Evolutionary conservation across 2,329 filamentous ascomycete species (phyloP), one percentile per base, ranked within the genome.

Genomic region (Ophiostoma triangulosporum): DNA sequence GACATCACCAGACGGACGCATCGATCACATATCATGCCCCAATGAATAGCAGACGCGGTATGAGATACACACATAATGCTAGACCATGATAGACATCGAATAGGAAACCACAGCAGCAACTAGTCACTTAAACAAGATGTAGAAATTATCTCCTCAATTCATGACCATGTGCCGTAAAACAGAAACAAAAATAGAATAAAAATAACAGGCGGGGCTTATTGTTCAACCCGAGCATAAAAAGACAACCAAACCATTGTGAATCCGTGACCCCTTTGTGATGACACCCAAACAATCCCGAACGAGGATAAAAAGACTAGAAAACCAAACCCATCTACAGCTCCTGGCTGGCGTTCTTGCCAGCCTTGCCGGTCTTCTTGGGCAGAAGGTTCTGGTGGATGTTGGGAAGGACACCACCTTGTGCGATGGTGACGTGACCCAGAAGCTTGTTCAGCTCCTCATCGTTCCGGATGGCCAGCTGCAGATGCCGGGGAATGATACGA

Each of bases 311-410:
- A 74, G 73, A 75, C 71, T 75, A 75, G 71, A 64, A 62, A 60
- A 61, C 58, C 56, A 64, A 68, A 65, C 60, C 60, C 63, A 75
- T 15, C 80, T 88, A 97, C 76, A 97, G 80, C 79, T 96, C 90
- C 76, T 95, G 89, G 77, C 88, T 95, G 65, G 82, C 78, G 70
- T 82, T 84, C 84, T 95, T 95, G 75, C 86, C 87, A 70, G 79
- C 78, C 86, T 97, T 96, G 71, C 83, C 77, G 66, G 93, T 95
- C 88, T 97, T 97, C 89, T 98, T 97, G 69, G 93, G 93, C 62
- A 98, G 83, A 60, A 98, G 86, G 77, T 98, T 95, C 76, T 93
- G 87, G 78, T 98, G 97, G 81, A 98, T 98, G 73, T 96, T 91
- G 60, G 93, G 93, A 65, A 98, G 75, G 29, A 98, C 93, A 85